A percentile compares a stretch with the other conserved stretches of the same genome.
Conservation (phyloP, 345 rosid species). For the Aquilaria malaccensis region DNA sequence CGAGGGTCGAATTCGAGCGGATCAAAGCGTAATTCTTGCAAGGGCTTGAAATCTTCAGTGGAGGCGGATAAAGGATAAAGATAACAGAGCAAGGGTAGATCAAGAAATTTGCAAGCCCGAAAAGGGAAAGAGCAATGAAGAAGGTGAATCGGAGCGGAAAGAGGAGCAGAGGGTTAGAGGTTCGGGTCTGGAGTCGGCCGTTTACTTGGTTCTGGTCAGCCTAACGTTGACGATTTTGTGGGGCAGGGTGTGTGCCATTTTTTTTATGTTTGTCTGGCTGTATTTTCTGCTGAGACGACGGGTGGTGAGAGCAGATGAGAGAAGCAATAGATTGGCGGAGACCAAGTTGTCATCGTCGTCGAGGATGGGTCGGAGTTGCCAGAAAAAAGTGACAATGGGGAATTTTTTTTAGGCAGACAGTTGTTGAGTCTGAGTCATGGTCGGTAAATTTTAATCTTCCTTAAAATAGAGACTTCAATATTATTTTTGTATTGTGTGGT, state of each 20-base stretch:
- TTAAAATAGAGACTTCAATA: too few relatives aligned
- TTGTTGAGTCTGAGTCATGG: too few relatives aligned
- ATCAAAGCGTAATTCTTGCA: background rate
- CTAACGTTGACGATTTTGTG: constrained; percentile 25
- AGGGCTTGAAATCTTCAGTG: constrained; percentile 4
- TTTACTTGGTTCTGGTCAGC: constrained; percentile 17
- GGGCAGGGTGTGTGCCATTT: constrained; percentile 35
- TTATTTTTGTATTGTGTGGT: too few relatives aligned
- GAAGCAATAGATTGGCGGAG: background rate
- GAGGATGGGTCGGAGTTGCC: background rate
- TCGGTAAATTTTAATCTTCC: too few relatives aligned
- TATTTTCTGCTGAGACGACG: constrained; percentile 15
- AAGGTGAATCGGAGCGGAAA: background rate
- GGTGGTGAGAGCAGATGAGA: background rate
- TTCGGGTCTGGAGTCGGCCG: constrained; percentile 5
- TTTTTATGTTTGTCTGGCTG: constrained; percentile 28
- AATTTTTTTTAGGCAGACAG: too few relatives aligned
- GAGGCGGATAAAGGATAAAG: background rate
- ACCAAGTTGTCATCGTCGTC: background rate
- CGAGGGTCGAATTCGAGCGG: constrained; percentile 5
- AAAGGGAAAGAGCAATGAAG: background rate
- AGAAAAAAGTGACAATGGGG: constrained; percentile 25
- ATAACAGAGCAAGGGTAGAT: background rate
- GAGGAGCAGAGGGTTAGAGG: background rate
- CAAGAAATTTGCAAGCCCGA: background rate